phyloP scores from a whole-genome alignment of 2,329 filamentous ascomycete genomes.

The Monosporascus sp. region DNA sequence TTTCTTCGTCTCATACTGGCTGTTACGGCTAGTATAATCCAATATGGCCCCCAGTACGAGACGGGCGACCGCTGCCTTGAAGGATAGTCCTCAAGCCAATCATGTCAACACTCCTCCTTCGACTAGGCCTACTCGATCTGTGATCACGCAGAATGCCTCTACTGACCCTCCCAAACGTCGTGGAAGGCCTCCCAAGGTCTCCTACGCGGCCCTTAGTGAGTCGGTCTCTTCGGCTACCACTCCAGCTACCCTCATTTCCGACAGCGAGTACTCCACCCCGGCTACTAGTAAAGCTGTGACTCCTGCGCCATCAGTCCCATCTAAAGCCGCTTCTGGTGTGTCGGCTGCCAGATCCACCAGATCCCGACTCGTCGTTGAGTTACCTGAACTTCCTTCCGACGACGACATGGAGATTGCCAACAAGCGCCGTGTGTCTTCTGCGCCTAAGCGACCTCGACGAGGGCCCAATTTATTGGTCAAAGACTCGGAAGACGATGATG shows the following conservation, averaged over 20 bases:
- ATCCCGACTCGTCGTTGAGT: slow-evolving; percentile 26
- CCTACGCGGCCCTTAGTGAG: slow-evolving; percentile 14
- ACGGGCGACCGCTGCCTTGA: slow-evolving; percentile 7
- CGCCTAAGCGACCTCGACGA: slow-evolving; percentile 18
- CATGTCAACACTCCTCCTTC: background rate
- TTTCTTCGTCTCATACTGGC: background rate
- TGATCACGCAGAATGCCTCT: background rate
- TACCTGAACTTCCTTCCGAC: slow-evolving; percentile 31
- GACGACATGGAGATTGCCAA: slow-evolving; percentile 32
- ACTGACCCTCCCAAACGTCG: slow-evolving; percentile 17
- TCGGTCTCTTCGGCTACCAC: slow-evolving; percentile 32
- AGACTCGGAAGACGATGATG: slow-evolving; percentile 24
- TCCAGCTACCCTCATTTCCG: slow-evolving; percentile 20
- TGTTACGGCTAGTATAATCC: background rate
- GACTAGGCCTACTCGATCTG: background rate
- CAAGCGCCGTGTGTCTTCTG: slow-evolving; percentile 19
- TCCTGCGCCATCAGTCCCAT: slow-evolving; percentile 25
- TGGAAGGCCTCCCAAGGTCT: slow-evolving; percentile 23
- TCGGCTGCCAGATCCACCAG: slow-evolving; percentile 9
- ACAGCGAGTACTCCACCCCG: slow-evolving; percentile 37
- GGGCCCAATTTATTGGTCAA: slow-evolving; percentile 17
- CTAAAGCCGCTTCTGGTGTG: slow-evolving; percentile 7
- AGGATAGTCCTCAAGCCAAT: background rate
- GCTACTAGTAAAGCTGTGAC: slow-evolving; percentile 37
- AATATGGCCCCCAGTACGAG: slow-evolving; percentile 21